A percentile compares a stretch with the other conserved stretches of the same genome.
Conservation (phyloP, 441 rosid species). For the Arabidopsis hybrid region DNA sequence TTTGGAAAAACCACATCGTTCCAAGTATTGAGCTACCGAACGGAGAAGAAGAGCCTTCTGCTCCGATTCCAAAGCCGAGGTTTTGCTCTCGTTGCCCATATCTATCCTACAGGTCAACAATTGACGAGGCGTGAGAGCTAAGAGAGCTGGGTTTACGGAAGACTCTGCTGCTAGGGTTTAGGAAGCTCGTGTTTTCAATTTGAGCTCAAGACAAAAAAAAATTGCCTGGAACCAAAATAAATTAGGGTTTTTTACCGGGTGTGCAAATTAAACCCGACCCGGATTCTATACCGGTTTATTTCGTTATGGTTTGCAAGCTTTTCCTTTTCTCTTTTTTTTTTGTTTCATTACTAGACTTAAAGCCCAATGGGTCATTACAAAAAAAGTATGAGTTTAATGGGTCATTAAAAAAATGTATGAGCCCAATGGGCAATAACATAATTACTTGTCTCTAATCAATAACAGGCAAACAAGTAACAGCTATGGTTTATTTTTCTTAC, state of each 20-base stretch:
- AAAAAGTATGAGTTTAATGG: not conserved
- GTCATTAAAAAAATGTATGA: not conserved
- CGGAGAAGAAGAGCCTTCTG: slow-evolving; percentile 54
- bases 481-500: not conserved
- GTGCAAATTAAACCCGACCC: slow-evolving; percentile 20
- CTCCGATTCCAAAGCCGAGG: slow-evolving; percentile 45
- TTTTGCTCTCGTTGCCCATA: slow-evolving; percentile 46
- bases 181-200: not conserved
- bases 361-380: not conserved
- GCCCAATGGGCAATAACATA: not conserved
- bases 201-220: slow-evolving; percentile 1
- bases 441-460: not conserved
- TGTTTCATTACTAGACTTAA: not conserved
- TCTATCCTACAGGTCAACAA: slow-evolving; percentile 45
- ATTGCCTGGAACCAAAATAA: not conserved
- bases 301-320: not conserved
- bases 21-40: slow-evolving; percentile 68
- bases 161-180: slow-evolving; percentile 36
- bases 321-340: not conserved
- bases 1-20: slow-evolving; percentile 66
- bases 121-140: slow-evolving; percentile 70
- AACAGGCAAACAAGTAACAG: not conserved
- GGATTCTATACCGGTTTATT: not conserved
- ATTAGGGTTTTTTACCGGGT: slow-evolving; percentile 32
- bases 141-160: slow-evolving; percentile 47